phyloP scores from a whole-genome alignment of 345 rosid species.

The Sapria himalayana region DNA sequence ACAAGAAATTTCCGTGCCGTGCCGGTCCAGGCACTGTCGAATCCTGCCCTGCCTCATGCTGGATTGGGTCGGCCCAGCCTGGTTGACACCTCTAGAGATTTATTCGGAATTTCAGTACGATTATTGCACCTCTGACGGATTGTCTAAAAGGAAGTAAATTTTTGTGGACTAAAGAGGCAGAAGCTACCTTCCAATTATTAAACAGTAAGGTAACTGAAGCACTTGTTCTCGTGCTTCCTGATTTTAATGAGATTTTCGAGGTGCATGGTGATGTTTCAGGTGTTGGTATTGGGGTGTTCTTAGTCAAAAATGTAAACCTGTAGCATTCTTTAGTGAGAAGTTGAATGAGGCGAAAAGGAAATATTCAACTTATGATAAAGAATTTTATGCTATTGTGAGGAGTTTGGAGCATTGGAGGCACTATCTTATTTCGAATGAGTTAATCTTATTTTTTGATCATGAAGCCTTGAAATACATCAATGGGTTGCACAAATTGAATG shows the following conservation, averaged over 20 bases:
- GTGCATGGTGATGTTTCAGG: slow-evolving; percentile 3
- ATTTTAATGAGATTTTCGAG: background rate
- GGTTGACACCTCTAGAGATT: too few relatives aligned
- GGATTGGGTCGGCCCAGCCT: too few relatives aligned
- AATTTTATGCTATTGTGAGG: background rate
- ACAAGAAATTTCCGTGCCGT: too few relatives aligned
- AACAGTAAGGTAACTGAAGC: background rate
- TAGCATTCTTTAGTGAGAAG: too few relatives aligned
- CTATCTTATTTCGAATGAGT: background rate
- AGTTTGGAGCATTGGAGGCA: background rate
- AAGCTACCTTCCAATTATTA: background rate
- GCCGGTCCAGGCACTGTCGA: too few relatives aligned
- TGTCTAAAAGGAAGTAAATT: background rate
- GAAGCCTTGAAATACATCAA: slow-evolving; percentile 2
- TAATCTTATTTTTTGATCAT: background rate
- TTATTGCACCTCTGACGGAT: background rate
- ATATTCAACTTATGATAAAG: too few relatives aligned
- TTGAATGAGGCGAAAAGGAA: too few relatives aligned
- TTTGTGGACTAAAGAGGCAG: background rate
- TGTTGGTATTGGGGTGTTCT: too few relatives aligned
- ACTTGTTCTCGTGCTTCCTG: background rate
- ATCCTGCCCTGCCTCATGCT: too few relatives aligned
- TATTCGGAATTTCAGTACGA: too few relatives aligned
- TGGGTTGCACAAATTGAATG: background rate
- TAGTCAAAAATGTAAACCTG: too few relatives aligned